phyloP scores from a whole-genome alignment of 169 alveolate genomes.

The Plasmodium billcollinsi region DNA sequence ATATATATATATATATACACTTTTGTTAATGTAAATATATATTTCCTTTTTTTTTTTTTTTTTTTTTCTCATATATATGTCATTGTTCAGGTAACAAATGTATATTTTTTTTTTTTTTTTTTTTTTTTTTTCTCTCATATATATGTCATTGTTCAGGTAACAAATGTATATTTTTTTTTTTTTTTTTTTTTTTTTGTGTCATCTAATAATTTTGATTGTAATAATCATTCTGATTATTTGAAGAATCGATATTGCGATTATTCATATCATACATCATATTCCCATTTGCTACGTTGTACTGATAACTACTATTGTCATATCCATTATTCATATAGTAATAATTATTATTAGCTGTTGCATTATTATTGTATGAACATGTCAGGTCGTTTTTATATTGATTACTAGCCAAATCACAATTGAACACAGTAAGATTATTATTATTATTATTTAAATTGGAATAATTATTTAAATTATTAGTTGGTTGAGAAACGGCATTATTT shows the following conservation, averaged over 20 bases:
- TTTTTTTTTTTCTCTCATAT: no score
- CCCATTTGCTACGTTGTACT: background rate
- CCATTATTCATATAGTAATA: conserved; percentile 6
- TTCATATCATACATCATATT: conserved; percentile 13
- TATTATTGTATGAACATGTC: conserved; percentile 23
- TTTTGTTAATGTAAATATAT: no score
- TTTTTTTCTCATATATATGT: no score
- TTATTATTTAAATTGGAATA: conserved; percentile 7
- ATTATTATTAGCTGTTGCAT: conserved; percentile 1
- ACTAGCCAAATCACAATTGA: conserved; percentile 5
- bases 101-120: no score
- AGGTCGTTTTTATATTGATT: conserved; percentile 8
- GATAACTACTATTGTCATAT: background rate
- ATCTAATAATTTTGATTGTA: conserved; percentile 31
- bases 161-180: no score
- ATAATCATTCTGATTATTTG: conserved; percentile 1
- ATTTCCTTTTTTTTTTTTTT: no score
- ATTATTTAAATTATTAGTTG: background rate
- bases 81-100: no score
- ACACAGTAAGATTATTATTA: background rate
- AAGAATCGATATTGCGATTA: background rate
- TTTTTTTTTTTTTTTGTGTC: no score
- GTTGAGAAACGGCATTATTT: conserved; percentile 1
- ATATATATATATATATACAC: no score
- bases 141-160: no score